Evolutionary conservation across 345 rosid species (phyloP).

Genomic region (Chamaenerion angustifolium): DNA sequence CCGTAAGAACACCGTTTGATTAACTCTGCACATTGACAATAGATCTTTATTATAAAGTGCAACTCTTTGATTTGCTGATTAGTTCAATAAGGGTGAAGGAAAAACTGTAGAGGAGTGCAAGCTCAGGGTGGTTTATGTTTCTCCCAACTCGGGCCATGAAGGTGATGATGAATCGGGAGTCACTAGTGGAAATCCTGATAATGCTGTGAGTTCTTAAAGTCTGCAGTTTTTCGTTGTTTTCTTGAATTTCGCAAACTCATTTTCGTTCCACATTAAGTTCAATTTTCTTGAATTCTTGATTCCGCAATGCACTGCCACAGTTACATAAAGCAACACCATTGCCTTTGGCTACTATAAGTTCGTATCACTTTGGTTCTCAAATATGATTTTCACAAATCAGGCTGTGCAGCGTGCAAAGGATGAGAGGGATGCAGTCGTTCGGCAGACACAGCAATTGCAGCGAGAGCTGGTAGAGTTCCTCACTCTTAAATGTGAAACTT

Average conservation of each 20-base stretch:
- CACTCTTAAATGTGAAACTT: neutral
- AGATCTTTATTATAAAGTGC: neutral
- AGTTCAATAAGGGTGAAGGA: conserved; percentile 80
- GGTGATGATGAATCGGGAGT: conserved; percentile 33
- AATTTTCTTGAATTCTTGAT: neutral
- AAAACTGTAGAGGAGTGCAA: conserved; percentile 67
- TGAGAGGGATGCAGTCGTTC: conserved; percentile 68
- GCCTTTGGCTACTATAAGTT: too few relatives aligned
- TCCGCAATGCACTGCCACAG: too few relatives aligned
- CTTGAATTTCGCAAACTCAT: neutral
- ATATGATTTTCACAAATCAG: conserved; percentile 19
- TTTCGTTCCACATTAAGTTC: neutral
- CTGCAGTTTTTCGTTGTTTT: neutral
- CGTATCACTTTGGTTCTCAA: too few relatives aligned
- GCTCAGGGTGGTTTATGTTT: conserved; percentile 62
- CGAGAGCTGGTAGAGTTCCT: conserved; percentile 58
- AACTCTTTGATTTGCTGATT: conserved; percentile 6
- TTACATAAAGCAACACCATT: too few relatives aligned
- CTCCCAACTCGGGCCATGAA: conserved; percentile 39
- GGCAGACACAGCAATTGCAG: conserved; percentile 63
- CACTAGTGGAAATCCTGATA: conserved; percentile 35
- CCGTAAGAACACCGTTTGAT: conserved; percentile 29
- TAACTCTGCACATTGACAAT: neutral
- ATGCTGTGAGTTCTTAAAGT: conserved; percentile 37
- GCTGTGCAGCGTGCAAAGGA: conserved; percentile 56